Base-by-base conservation (phyloP, 2,329 filamentous ascomycete species). In the Cladobotryum protrusum region DNA sequence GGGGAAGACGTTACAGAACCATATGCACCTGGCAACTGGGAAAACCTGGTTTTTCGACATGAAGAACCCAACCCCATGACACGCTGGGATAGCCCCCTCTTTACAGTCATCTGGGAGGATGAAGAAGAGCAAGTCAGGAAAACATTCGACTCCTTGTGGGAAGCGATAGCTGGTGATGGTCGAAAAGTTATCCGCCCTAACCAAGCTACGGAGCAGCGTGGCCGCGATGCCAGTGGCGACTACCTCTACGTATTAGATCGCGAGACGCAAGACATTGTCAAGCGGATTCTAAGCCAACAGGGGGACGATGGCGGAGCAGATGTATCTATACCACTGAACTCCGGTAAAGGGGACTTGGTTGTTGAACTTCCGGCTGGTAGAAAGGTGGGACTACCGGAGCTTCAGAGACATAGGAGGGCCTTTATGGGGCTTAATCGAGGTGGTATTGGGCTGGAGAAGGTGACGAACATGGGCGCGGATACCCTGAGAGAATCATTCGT, bases 21-120 rank as follows among this genome's bases (percentile, higher is more conserved):
- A 0, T 83, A 83, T 55, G 72, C 73, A 40, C 70, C 69, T 1
- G 71, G 66, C 14, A 85, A 87, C 63, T 89, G 87, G 75, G 86
- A 90, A 56, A 89, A 90, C 58, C 75, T 91, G 11, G 81, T 89
- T 33, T 92, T 89, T 63, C 77, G 88, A 48, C 91, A 91, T 63
- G 88, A 95, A 67, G 88, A 95, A 68, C 88, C 89, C 13, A 93
- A 92, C 63, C 81, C 84, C 18, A 91, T 92, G 86, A 85, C 79
- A 2, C 74, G 87, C 40, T 95, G 89, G 89, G 88, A 95, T 64
- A 86, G 84, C 48, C 88, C 89, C 1, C 75, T 93, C 2, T 93
- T 92, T 67, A 86, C 86, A 4, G 76, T 93, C 0, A 77, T 89
- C 11, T 87, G 85, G 75, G 84, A 90, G 41, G 89, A 95, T 63